phyloP scores from a whole-genome alignment of 257 asterid species.

The Osmanthus fragrans region DNA sequence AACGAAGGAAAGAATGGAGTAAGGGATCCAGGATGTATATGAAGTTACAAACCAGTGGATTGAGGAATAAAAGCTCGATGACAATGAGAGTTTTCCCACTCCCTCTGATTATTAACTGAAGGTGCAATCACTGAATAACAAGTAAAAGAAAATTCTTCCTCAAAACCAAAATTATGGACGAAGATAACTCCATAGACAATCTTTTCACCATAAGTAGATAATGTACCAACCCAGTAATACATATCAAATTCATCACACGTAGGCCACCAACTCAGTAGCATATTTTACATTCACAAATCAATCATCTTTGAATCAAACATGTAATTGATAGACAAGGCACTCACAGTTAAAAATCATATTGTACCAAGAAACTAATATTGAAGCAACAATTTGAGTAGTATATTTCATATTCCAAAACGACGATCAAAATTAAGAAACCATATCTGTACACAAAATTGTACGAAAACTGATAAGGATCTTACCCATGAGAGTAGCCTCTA shows the following conservation, averaged over 20 bases:
- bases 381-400: neutral
- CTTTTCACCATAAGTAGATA: neutral
- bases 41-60: neutral
- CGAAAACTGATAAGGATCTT: conserved; percentile 10
- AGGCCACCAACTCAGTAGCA: neutral
- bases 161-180: neutral
- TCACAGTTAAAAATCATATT: neutral
- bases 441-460: neutral
- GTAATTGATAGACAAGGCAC: neutral
- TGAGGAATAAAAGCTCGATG: neutral
- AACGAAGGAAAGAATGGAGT: neutral
- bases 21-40: neutral
- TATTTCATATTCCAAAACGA: neutral
- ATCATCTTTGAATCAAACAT: neutral
- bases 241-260: neutral
- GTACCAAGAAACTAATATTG: neutral
- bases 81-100: neutral
- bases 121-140: neutral
- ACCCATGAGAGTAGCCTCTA: conserved; percentile 99
- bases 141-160: neutral
- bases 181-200: neutral
- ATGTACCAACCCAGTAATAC: neutral
- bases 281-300: neutral
- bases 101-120: neutral
- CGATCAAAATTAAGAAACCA: neutral